Conservation (phyloP, 805 yeast genomes). For the Monosporozyma unispora region DNA sequence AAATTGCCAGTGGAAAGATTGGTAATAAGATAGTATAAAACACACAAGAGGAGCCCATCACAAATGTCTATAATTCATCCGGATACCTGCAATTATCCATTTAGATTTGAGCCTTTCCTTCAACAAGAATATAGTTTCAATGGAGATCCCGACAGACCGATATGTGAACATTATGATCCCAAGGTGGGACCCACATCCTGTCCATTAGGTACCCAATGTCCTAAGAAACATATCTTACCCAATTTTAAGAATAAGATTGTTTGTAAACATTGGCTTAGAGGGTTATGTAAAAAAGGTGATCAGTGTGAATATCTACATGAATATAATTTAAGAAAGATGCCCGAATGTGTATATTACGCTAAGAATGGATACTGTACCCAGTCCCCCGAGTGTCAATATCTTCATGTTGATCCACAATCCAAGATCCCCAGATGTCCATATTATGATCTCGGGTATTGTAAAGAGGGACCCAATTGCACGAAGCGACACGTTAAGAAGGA, state of each 20-base stretch:
- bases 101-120: slow-evolving; percentile 76
- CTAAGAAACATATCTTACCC: slow-evolving; percentile 72
- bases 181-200: slow-evolving; percentile 51
- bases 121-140: slow-evolving; percentile 74
- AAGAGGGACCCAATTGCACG: slow-evolving; percentile 79
- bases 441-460: slow-evolving; percentile 84
- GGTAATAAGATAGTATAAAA: too few relatives aligned
- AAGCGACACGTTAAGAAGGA: slow-evolving; percentile 66
- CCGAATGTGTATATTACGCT: slow-evolving; percentile 84
- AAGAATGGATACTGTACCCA: slow-evolving; percentile 82
- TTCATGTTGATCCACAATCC: slow-evolving; percentile 83
- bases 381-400: slow-evolving; percentile 85
- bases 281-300: slow-evolving; percentile 92
- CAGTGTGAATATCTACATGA: slow-evolving; percentile 95
- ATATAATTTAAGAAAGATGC: slow-evolving; percentile 88
- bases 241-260: slow-evolving; percentile 70
- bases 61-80: slow-evolving; percentile 35
- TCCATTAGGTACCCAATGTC: slow-evolving; percentile 80
- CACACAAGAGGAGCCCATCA: not conserved
- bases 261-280: slow-evolving; percentile 97
- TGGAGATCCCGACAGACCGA: slow-evolving; percentile 80
- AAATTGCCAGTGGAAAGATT: too few relatives aligned
- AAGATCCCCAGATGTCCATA: slow-evolving; percentile 82
- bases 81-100: slow-evolving; percentile 33
- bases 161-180: slow-evolving; percentile 43